phyloP scores from a whole-genome alignment of 2,329 filamentous ascomycete genomes.

The Clonostachys chloroleuca region DNA sequence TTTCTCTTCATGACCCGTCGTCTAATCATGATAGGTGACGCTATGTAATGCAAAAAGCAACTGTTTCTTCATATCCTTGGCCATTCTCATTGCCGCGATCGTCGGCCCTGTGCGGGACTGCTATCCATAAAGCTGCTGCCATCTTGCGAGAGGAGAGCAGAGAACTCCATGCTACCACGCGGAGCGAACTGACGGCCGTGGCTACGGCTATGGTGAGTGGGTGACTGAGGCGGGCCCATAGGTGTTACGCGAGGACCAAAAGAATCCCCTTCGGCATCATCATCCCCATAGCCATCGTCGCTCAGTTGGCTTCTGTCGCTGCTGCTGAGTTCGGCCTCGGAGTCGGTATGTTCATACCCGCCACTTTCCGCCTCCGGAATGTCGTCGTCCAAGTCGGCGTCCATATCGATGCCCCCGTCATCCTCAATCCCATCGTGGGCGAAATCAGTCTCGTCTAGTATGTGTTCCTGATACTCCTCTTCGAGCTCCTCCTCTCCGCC shows the following conservation, averaged over 20 bases:
- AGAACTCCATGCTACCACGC: slow-evolving; percentile 51
- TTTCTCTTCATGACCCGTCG: no score
- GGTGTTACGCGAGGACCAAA: slow-evolving; percentile 30
- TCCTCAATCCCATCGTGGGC: slow-evolving; percentile 18
- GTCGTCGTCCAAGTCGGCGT: slow-evolving; percentile 66
- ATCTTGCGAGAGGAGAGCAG: slow-evolving; percentile 48
- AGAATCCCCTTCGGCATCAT: slow-evolving; percentile 19
- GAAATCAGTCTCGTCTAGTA: slow-evolving; percentile 62
- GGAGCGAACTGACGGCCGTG: slow-evolving; percentile 16
- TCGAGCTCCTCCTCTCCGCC: slow-evolving; percentile 49
- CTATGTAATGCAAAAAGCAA: no score
- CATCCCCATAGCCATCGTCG: slow-evolving; percentile 9
- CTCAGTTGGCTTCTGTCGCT: slow-evolving; percentile 30
- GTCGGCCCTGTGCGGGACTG: slow-evolving; percentile 41
- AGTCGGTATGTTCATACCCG: slow-evolving; percentile 75
- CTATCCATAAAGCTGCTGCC: slow-evolving; percentile 53
- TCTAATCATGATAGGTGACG: no score
- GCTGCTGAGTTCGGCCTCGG: slow-evolving; percentile 58
- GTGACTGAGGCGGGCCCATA: slow-evolving; percentile 26
- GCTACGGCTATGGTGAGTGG: slow-evolving; percentile 23
- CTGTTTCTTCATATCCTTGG: no score
- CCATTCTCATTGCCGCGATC: slow-evolving; percentile 15
- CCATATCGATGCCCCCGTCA: slow-evolving; percentile 42
- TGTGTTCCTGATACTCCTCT: slow-evolving; percentile 50
- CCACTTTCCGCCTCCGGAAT: slow-evolving; percentile 61